Evolutionary conservation across 1,139 yeast genomes (phyloP).

Genomic region (Geotrichum klebahnii): DNA sequence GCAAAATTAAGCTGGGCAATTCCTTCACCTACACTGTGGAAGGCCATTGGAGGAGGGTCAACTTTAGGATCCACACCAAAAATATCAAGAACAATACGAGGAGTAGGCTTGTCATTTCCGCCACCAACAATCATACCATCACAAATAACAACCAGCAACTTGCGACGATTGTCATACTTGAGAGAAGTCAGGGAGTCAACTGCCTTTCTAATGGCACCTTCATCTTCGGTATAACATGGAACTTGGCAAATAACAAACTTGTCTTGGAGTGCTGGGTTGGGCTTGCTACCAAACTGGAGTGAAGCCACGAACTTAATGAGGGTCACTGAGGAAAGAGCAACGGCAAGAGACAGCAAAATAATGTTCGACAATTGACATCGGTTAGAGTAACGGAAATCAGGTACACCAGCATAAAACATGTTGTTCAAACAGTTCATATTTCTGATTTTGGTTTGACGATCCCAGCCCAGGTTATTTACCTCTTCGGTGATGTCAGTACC

Average conservation of each 20-base stretch:
- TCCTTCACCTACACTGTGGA: constrained; percentile 44
- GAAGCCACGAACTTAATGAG: constrained; percentile 42
- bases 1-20: constrained; percentile 43
- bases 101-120: constrained; percentile 45
- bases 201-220: constrained; percentile 42
- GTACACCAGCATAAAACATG: constrained; percentile 42
- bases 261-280: constrained; percentile 41
- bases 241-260: constrained; percentile 44
- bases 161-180: constrained; percentile 43
- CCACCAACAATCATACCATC: constrained; percentile 47
- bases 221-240: constrained; percentile 46
- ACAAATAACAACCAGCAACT: constrained; percentile 41
- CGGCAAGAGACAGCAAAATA: constrained; percentile 42
- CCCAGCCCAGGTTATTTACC: constrained; percentile 33
- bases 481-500: constrained; percentile 40
- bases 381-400: constrained; percentile 41
- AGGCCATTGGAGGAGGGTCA: constrained; percentile 42
- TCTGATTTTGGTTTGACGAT: constrained; percentile 30
- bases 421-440: constrained; percentile 39
- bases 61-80: constrained; percentile 41
- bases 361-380: constrained; percentile 43
- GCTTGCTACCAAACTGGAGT: constrained; percentile 38
- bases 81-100: constrained; percentile 43
- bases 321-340: constrained; percentile 40
- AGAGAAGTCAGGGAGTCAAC: constrained; percentile 43